These are phyloP conservation scores for Diplodia sapinea DNA, from an alignment of 2,329 filamentous ascomycete genomes.

Conservation along the genomic window DNA sequence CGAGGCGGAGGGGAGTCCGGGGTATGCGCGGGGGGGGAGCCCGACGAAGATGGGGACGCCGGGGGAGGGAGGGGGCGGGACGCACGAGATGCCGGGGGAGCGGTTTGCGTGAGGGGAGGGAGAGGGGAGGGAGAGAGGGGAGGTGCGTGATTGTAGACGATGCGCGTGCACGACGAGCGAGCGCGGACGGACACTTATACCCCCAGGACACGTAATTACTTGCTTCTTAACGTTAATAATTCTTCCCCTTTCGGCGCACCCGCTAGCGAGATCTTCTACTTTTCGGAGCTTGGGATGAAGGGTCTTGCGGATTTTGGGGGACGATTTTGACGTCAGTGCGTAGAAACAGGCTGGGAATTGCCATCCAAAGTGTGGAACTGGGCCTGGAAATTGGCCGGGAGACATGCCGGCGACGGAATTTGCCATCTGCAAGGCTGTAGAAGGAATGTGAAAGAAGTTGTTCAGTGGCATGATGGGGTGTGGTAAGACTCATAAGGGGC, in stretches of 20 bases:
- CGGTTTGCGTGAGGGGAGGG: not conserved
- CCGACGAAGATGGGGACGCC: not conserved
- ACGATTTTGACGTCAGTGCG: not conserved
- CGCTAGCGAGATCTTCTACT: not conserved
- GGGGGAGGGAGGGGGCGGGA: not conserved
- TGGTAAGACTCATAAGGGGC: not conserved
- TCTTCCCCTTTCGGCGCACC: not conserved
- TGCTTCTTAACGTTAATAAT: not conserved
- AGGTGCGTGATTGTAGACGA: not conserved
- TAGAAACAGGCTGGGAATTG: not conserved
- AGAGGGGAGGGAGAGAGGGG: too few species aligned
- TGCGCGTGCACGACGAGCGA: not conserved
- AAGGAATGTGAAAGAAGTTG: not conserved
- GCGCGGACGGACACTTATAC: not conserved
- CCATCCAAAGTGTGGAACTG: not conserved
- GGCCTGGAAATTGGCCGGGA: not conserved
- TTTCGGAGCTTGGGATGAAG: not conserved
- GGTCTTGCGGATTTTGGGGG: not conserved
- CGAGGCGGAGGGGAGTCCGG: not conserved
- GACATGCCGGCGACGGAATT: not conserved
- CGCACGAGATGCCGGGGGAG: not conserved
- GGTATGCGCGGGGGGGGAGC: not conserved
- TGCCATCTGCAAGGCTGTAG: not conserved
- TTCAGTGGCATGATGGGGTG: not conserved
- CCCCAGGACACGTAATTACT: not conserved